phyloP scores from a whole-genome alignment of 2,329 filamentous ascomycete species.

The Aspergillus tamarii region DNA sequence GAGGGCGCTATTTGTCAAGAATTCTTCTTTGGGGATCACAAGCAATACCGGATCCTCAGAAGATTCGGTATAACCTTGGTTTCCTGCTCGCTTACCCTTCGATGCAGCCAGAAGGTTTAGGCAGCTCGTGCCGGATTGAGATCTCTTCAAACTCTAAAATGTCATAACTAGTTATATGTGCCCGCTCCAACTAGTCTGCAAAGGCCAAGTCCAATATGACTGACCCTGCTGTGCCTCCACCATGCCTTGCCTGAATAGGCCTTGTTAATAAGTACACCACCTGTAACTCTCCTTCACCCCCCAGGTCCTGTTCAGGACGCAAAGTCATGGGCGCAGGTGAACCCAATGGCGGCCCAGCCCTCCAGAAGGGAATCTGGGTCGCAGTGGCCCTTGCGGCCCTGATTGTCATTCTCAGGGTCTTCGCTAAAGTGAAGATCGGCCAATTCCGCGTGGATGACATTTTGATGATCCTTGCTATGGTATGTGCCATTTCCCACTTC shows the following conservation, averaged over 20 bases:
- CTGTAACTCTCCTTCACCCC: neutral
- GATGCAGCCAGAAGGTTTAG: neutral
- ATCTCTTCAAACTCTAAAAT: conserved; percentile 1
- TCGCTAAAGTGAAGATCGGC: conserved; percentile 35
- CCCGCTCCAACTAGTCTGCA: neutral
- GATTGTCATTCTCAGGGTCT: conserved; percentile 30
- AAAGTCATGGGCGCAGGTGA: neutral
- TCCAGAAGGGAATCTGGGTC: conserved; percentile 33
- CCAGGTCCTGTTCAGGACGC: neutral
- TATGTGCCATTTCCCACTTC: conserved; percentile 10
- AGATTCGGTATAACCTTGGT: neutral
- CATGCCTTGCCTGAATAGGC: neutral
- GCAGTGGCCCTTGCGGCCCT: conserved; percentile 29
- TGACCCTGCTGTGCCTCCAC: neutral
- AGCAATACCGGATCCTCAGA: neutral
- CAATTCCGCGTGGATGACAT: conserved; percentile 34
- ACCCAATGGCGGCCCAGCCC: conserved; percentile 22
- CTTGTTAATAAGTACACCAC: neutral
- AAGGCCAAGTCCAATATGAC: neutral
- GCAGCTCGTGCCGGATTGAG: neutral
- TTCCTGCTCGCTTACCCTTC: neutral
- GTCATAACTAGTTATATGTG: neutral
- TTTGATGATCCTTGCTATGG: conserved; percentile 33
- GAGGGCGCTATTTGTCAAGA: neutral
- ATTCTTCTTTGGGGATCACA: neutral